Percentiles rank a stretch among this genome's conserved stretches.
phyloP scores from a whole-genome alignment of 805 yeast genomes.

The Candida endomychidarum region DNA sequence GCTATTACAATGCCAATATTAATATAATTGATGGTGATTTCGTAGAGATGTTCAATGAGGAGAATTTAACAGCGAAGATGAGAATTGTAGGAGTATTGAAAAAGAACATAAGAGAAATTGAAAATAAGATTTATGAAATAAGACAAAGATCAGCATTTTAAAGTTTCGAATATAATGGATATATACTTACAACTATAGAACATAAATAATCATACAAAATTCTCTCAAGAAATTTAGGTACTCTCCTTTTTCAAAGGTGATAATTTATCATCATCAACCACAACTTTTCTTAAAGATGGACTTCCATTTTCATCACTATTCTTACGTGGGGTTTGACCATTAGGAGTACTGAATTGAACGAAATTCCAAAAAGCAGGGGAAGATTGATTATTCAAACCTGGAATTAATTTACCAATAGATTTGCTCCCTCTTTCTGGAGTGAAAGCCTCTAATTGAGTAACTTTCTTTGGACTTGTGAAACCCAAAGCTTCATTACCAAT shows the following conservation, averaged over 20 bases:
- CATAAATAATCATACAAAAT: conserved; percentile 5
- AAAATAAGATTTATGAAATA: conserved; percentile 51
- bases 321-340: conserved; percentile 44
- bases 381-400: conserved; percentile 47
- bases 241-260: conserved; percentile 9
- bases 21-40: conserved; percentile 87
- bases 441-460: conserved; percentile 42
- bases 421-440: conserved; percentile 46
- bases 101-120: conserved; percentile 48
- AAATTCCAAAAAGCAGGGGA: conserved; percentile 95
- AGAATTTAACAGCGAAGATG: conserved; percentile 34
- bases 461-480: conserved; percentile 44
- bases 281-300: conserved; percentile 37
- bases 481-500: conserved; percentile 34
- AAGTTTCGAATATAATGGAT: conserved; percentile 1
- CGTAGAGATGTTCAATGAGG: conserved; percentile 54
- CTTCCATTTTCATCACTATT: conserved; percentile 40
- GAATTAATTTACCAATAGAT: conserved; percentile 21
- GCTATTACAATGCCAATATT: conserved; percentile 79
- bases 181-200: conserved; percentile 6
- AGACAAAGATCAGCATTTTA: conserved; percentile 44
- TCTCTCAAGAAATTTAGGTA: conserved; percentile 2
- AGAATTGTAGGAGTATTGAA: conserved; percentile 44
- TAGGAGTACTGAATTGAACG: conserved; percentile 66
- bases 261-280: conserved; percentile 16